phyloP scores from a whole-genome alignment of 2,329 filamentous ascomycete species.

The Alternaria longipes region DNA sequence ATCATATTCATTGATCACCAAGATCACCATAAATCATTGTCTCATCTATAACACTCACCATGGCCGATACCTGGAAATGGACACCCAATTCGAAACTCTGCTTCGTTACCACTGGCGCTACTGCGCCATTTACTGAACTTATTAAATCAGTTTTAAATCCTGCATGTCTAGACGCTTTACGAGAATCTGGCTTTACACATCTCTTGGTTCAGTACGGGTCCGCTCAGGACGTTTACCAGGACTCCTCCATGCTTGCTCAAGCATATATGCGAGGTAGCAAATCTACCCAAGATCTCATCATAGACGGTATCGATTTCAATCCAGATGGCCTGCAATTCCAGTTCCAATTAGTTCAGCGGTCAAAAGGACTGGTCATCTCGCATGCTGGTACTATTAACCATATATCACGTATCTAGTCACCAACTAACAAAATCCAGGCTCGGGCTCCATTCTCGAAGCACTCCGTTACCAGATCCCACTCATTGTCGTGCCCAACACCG shows the following conservation, averaged over 20 bases:
- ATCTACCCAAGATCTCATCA: slow-evolving; percentile 34
- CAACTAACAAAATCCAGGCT: slow-evolving; percentile 66
- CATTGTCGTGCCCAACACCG: slow-evolving; percentile 88
- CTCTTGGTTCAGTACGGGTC: slow-evolving; percentile 85
- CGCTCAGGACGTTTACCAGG: slow-evolving; percentile 63
- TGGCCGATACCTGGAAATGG: slow-evolving; percentile 35
- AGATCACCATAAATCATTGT: not conserved
- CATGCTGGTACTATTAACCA: slow-evolving; percentile 75
- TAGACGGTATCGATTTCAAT: slow-evolving; percentile 74
- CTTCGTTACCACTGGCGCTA: slow-evolving; percentile 93
- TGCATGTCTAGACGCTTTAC: slow-evolving; percentile 70
- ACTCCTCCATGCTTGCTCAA: slow-evolving; percentile 24
- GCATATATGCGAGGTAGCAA: slow-evolving; percentile 19
- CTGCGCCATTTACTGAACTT: slow-evolving; percentile 79
- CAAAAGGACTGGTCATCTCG: slow-evolving; percentile 80
- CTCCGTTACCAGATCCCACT: slow-evolving; percentile 77
- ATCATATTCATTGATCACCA: not conserved
- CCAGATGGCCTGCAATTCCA: slow-evolving; percentile 65
- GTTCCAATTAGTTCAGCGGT: slow-evolving; percentile 64
- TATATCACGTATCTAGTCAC: not conserved
- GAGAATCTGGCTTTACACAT: slow-evolving; percentile 70
- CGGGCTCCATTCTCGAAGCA: slow-evolving; percentile 87
- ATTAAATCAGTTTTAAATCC: slow-evolving; percentile 71
- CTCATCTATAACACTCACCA: slow-evolving; percentile 2
- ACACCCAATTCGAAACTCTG: slow-evolving; percentile 60